Conservation (phyloP, 1,139 yeast genomes). For the Debaryomyces singareniensis region DNA sequence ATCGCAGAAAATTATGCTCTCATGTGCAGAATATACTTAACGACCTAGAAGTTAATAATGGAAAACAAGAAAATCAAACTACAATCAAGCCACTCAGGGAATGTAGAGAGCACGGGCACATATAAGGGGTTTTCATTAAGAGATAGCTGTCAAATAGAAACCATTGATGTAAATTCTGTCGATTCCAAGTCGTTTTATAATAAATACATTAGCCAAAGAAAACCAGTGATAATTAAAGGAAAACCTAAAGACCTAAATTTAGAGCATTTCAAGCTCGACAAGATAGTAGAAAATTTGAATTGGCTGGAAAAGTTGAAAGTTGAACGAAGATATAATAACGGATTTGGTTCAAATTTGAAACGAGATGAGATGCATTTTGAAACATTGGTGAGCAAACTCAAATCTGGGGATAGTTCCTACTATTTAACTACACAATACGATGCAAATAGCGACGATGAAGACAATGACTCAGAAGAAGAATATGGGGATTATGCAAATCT, state of each 20-base stretch:
- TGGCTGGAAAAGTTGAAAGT: conserved; percentile 39
- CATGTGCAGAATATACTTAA: too few species aligned
- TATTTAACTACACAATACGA: conserved; percentile 67
- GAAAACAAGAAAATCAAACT: too few species aligned
- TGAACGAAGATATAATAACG: conserved; percentile 49
- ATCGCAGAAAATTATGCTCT: too few species aligned
- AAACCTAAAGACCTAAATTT: conserved; percentile 16
- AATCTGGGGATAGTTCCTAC: conserved; percentile 33
- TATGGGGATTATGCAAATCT: conserved; percentile 13
- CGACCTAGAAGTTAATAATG: too few species aligned
- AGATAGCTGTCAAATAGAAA: too few species aligned
- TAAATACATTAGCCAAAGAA: conserved; percentile 23
- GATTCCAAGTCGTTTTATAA: too few species aligned
- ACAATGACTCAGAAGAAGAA: conserved; percentile 15
- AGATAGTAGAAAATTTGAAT: conserved; percentile 25
- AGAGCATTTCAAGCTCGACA: conserved; percentile 24
- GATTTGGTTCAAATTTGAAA: conserved; percentile 59
- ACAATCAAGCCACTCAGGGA: too few species aligned
- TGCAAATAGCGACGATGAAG: conserved; percentile 8
- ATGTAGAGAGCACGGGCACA: too few species aligned
- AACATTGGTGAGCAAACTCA: conserved; percentile 38
- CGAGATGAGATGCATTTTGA: conserved; percentile 43
- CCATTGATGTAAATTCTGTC: too few species aligned
- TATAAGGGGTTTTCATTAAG: too few species aligned
- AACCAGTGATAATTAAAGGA: conserved; percentile 31